A percentile compares a stretch with the other conserved stretches of the same genome.
These are phyloP conservation scores for Camellia lanceoleosa DNA, from an alignment of 148 eudicot genomes.

Conservation along the genomic window DNA sequence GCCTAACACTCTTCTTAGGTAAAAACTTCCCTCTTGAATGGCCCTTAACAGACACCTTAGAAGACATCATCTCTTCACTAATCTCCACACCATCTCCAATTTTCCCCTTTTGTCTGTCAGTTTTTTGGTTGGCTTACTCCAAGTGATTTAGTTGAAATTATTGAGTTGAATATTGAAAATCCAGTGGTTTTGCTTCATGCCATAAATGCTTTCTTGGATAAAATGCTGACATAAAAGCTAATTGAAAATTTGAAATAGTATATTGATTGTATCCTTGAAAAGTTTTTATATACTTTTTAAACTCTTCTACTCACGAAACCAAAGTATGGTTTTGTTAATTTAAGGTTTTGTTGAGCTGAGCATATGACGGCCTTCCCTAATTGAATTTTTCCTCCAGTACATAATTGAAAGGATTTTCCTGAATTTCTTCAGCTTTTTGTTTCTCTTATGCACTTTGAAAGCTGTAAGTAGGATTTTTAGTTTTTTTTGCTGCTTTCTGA, in stretches of 20 bases:
- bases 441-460: not conserved
- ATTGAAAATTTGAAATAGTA: constrained; percentile 4
- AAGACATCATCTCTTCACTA: too few species aligned
- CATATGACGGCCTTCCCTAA: not conserved
- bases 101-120: too few species aligned
- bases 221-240: not conserved
- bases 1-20: too few species aligned
- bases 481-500: constrained; percentile 3
- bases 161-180: constrained; percentile 5
- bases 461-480: not conserved
- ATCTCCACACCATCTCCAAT: too few species aligned
- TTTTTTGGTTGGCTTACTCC: constrained; percentile 3
- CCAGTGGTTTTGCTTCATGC: not conserved
- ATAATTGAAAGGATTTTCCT: not conserved
- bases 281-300: not conserved
- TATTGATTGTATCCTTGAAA: not conserved
- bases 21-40: too few species aligned
- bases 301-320: not conserved
- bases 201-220: not conserved
- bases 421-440: not conserved
- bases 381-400: not conserved
- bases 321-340: not conserved
- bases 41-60: too few species aligned
- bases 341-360: not conserved
- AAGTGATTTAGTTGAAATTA: not conserved